Percentiles rank a stretch among this genome's conserved stretches.
phyloP scores from a whole-genome alignment of 805 yeast species.

The Kregervanrija delftensis region DNA sequence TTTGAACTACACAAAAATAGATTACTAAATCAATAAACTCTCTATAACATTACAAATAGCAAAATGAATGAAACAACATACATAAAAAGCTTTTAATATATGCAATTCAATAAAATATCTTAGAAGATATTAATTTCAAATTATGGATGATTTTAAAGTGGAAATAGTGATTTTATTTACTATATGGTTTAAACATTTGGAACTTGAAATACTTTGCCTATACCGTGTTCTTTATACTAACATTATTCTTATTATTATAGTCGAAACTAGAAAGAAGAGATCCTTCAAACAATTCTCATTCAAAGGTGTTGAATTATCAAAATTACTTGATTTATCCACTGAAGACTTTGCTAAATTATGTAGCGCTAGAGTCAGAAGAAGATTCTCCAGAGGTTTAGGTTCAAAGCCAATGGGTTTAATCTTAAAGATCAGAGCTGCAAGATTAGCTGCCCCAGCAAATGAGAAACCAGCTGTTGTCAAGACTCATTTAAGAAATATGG shows the following conservation, averaged over 20 bases:
- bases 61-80: no score
- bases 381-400: constrained; percentile 96
- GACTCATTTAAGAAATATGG: constrained; percentile 99
- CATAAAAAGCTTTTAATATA: no score
- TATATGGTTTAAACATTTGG: not conserved
- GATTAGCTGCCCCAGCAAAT: constrained; percentile 78
- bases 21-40: no score
- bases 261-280: constrained; percentile 73
- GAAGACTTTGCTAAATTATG: constrained; percentile 97
- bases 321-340: constrained; percentile 86
- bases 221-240: constrained; percentile 16
- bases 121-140: no score
- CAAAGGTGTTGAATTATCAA: constrained; percentile 98
- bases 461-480: constrained; percentile 98
- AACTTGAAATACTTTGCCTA: not conserved
- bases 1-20: no score
- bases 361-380: constrained; percentile 99
- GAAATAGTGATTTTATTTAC: not conserved
- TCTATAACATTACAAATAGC: no score
- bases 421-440: constrained; percentile 97
- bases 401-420: constrained; percentile 92
- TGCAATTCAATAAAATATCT: no score
- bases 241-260: constrained; percentile 26
- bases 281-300: constrained; percentile 92
- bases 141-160: not conserved